These are phyloP conservation scores for Leptographium lundbergii DNA, from an alignment of 2,329 filamentous ascomycete genomes.

Conservation along the genomic window DNA sequence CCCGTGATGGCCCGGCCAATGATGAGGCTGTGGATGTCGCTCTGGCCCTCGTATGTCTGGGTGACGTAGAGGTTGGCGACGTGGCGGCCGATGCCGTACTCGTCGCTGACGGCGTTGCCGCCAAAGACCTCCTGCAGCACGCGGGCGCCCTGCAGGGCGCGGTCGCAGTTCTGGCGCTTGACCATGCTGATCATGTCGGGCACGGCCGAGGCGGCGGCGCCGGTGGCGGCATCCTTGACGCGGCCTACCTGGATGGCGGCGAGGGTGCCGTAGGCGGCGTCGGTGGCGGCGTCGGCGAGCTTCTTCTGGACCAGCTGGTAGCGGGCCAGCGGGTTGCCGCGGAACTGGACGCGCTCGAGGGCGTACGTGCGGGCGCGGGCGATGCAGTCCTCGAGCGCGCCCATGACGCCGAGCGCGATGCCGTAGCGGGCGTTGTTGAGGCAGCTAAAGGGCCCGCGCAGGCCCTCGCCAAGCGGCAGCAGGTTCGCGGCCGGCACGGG, in stretches of 20 bases:
- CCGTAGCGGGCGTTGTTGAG: slow-evolving; percentile 89
- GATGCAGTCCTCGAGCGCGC: slow-evolving; percentile 87
- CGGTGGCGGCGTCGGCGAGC: slow-evolving; percentile 80
- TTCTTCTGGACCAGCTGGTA: slow-evolving; percentile 99
- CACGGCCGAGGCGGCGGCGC: slow-evolving; percentile 59
- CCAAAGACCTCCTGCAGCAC: slow-evolving; percentile 90
- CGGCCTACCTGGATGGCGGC: slow-evolving; percentile 84
- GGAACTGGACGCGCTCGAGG: slow-evolving; percentile 93
- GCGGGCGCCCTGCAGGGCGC: slow-evolving; percentile 67
- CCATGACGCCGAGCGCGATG: slow-evolving; percentile 88
- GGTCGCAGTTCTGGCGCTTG: slow-evolving; percentile 95
- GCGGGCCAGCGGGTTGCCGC: slow-evolving; percentile 83
- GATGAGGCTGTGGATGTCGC: slow-evolving; percentile 81
- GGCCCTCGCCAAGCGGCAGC: slow-evolving; percentile 80
- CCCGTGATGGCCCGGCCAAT: slow-evolving; percentile 47
- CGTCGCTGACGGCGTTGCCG: slow-evolving; percentile 94
- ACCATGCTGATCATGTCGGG: slow-evolving; percentile 97
- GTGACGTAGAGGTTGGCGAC: slow-evolving; percentile 95
- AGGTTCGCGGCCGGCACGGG: slow-evolving; percentile 86
- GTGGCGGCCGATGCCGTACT: slow-evolving; percentile 90
- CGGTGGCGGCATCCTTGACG: slow-evolving; percentile 75
- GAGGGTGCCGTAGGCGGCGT: slow-evolving; percentile 82
- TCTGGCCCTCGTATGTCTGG: slow-evolving; percentile 96
- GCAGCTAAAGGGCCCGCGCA: slow-evolving; percentile 83
- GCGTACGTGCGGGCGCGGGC: slow-evolving; percentile 69